These are phyloP conservation scores for Betula pendula DNA, from an alignment of 306 rosid species.

Conservation along the genomic window DNA sequence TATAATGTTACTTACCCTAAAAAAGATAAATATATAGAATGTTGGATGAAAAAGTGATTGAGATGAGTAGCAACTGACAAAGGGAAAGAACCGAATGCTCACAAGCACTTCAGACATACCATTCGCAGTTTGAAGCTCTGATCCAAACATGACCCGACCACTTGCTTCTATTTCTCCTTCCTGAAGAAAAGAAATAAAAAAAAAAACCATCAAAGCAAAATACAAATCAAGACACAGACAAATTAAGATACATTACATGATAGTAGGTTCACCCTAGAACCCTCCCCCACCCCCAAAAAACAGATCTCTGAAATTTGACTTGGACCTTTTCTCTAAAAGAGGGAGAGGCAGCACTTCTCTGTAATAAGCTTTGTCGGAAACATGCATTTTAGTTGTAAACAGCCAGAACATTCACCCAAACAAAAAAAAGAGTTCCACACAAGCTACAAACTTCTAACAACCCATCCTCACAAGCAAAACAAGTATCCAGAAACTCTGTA, in stretches of 20 bases:
- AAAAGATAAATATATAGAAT: not conserved
- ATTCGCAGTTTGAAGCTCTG: slow-evolving; percentile 47
- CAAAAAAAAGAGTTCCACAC: too few relatives aligned
- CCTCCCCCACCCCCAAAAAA: too few relatives aligned
- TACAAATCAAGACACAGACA: too few relatives aligned
- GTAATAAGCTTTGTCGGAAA: not conserved
- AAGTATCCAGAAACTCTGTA: slow-evolving; percentile 1
- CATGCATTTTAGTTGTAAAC: not conserved
- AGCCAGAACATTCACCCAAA: not conserved
- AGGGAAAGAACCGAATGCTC: not conserved
- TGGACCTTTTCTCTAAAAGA: too few relatives aligned
- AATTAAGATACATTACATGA: not conserved
- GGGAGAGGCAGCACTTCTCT: not conserved
- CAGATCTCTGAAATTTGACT: too few relatives aligned
- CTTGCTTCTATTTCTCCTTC: slow-evolving; percentile 69
- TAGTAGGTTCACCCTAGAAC: not conserved
- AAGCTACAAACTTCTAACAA: not conserved
- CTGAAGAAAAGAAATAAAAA: slow-evolving; percentile 40
- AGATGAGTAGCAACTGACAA: not conserved
- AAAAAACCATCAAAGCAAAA: not conserved
- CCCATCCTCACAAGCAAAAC: not conserved
- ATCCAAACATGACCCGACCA: slow-evolving; percentile 53
- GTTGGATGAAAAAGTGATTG: not conserved
- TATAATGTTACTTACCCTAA: too few relatives aligned
- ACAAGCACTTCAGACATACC: slow-evolving; percentile 43